Conservation (phyloP, 1,284 basidiomycete species). For the Malassezia sp. region DNA sequence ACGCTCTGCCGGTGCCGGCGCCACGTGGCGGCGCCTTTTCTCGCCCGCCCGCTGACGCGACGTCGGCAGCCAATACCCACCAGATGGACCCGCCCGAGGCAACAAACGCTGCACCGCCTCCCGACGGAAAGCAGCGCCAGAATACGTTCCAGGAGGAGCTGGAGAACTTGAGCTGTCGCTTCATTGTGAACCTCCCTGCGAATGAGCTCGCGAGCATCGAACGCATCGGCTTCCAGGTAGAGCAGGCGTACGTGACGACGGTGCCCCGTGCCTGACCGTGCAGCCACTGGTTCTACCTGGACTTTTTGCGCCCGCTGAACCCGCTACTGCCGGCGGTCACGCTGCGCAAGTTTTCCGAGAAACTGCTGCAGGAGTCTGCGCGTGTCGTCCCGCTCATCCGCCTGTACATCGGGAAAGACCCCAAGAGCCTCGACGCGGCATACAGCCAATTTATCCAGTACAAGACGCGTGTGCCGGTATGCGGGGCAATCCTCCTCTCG, state of each 20-base stretch:
- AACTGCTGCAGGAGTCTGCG: conserved; percentile 54
- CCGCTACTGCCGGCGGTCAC: conserved; percentile 64
- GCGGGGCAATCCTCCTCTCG: conserved; percentile 91
- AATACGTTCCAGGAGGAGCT: conserved; percentile 40
- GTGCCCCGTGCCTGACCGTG: conserved; percentile 1
- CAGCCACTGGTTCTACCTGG: conserved; percentile 99
- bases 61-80: background rate
- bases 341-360: conserved; percentile 84
- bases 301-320: conserved; percentile 78
- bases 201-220: conserved; percentile 82
- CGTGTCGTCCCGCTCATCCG: conserved; percentile 41
- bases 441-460: conserved; percentile 54
- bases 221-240: conserved; percentile 94
- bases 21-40: background rate
- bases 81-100: too few species aligned
- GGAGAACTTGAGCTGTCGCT: conserved; percentile 55
- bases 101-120: too few species aligned
- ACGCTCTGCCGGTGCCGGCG: background rate
- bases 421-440: conserved; percentile 37
- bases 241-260: conserved; percentile 77
- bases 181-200: conserved; percentile 89
- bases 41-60: background rate
- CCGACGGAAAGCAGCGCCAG: too few species aligned
- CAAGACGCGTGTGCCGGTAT: conserved; percentile 96
- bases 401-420: conserved; percentile 31